These are phyloP conservation scores for Mayamaea pseudoterrestris DNA, from an alignment of 108 stramenopile genomes.

Conservation along the genomic window DNA sequence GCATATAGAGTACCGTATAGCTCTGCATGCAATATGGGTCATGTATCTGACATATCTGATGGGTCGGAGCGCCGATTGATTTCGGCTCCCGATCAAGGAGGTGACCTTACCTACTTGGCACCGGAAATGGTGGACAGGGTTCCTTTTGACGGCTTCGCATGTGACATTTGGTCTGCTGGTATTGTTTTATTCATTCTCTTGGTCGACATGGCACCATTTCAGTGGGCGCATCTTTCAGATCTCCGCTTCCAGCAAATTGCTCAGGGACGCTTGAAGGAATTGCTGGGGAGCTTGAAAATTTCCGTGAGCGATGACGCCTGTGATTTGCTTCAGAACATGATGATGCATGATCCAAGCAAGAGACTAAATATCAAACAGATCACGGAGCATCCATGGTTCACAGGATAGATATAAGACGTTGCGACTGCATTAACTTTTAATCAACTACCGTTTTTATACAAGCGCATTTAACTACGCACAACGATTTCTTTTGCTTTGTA, in stretches of 20 bases:
- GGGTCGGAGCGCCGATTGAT: constrained; percentile 45
- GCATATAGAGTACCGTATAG: constrained; percentile 60
- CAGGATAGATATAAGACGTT: too few relatives aligned
- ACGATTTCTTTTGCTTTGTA: too few relatives aligned
- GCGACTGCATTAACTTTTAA: too few relatives aligned
- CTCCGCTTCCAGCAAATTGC: constrained; percentile 40
- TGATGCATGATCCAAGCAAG: constrained; percentile 43
- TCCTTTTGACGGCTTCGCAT: constrained; percentile 64
- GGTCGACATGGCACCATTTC: constrained; percentile 58
- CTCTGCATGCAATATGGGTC: constrained; percentile 16
- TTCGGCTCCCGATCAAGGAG: constrained; percentile 37
- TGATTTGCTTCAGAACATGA: constrained; percentile 77
- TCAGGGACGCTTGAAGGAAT: constrained; percentile 26
- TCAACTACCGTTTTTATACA: too few relatives aligned
- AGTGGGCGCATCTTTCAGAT: constrained; percentile 44
- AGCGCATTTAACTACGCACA: too few relatives aligned
- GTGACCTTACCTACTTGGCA: constrained; percentile 76
- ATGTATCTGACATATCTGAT: constrained; percentile 39
- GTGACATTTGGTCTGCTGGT: constrained; percentile 80
- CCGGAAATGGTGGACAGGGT: constrained; percentile 58
- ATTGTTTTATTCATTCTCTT: constrained; percentile 72
- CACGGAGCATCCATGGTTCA: constrained; percentile 67
- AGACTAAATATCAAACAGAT: constrained; percentile 59
- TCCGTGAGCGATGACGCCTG: constrained; percentile 30
- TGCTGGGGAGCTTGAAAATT: constrained; percentile 29